phyloP scores from a whole-genome alignment of 176 grass and related monocot genomes.

The Urochloa ruziziensis region DNA sequence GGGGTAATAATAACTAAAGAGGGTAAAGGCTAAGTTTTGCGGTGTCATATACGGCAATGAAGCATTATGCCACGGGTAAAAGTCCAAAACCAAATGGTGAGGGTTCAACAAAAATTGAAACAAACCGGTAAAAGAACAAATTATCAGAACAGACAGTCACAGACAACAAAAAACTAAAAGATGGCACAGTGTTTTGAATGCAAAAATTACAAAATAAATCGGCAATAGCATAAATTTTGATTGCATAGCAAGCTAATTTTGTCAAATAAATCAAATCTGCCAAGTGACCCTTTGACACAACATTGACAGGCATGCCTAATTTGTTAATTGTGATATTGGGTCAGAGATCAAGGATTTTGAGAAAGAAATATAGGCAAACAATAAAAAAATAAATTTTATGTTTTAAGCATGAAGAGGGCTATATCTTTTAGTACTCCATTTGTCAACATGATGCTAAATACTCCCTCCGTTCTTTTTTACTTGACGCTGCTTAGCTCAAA shows the following conservation, averaged over 20 bases:
- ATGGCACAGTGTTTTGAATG: neutral
- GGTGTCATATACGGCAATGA: neutral
- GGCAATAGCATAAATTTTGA: neutral
- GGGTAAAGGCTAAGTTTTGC: constrained; percentile 1
- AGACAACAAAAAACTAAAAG: neutral
- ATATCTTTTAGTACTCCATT: neutral
- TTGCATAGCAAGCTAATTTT: neutral
- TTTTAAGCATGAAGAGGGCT: neutral
- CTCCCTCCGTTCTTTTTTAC: too few relatives aligned
- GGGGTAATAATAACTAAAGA: neutral
- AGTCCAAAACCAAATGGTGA: neutral
- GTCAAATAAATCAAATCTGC: neutral
- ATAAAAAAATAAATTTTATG: neutral
- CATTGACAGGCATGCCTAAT: neutral
- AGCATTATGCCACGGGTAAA: neutral
- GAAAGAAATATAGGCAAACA: neutral
- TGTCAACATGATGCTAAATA: too few relatives aligned
- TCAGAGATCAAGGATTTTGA: neutral
- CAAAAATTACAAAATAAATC: neutral
- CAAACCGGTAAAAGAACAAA: neutral
- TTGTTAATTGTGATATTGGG: neutral
- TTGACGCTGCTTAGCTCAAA: too few relatives aligned
- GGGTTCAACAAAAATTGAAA: neutral
- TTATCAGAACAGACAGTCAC: neutral
- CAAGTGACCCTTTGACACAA: neutral